Evolutionary conservation across 192 early-diverging fungal species (phyloP).

Genomic region (Podochytrium sp.): DNA sequence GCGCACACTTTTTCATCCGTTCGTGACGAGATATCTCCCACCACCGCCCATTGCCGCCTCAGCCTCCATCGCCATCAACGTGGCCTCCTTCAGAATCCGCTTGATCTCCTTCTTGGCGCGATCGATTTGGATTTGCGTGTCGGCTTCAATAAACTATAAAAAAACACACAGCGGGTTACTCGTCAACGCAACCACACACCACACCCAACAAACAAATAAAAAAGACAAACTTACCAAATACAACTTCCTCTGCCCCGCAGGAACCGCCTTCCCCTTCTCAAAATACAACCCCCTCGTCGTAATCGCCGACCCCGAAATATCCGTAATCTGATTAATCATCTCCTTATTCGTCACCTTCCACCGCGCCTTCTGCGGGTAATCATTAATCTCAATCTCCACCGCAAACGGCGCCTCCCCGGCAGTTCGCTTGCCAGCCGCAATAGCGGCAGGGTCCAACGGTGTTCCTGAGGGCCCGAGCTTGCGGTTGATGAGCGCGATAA

Average conservation of each 20-base stretch:
- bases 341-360: constrained; percentile 97
- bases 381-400: constrained; percentile 95
- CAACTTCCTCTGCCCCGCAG: constrained; percentile 83
- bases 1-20: constrained; percentile 23
- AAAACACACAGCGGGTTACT: not conserved
- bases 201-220: constrained; percentile 22
- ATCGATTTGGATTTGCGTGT: constrained; percentile 86
- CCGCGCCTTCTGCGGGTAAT: constrained; percentile 93
- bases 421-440: constrained; percentile 37
- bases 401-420: constrained; percentile 58
- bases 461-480: constrained; percentile 47
- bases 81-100: constrained; percentile 87
- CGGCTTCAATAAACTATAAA: constrained; percentile 84
- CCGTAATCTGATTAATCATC: constrained; percentile 89
- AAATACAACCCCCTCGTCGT: constrained; percentile 93
- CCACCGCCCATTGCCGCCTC: constrained; percentile 30
- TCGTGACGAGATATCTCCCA: constrained; percentile 26
- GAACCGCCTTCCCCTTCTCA: constrained; percentile 80
- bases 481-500: constrained; percentile 61
- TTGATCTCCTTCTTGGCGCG: constrained; percentile 93
- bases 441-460: constrained; percentile 12
- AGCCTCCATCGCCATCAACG: constrained; percentile 57
- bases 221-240: constrained; percentile 65
- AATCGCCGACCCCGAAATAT: constrained; percentile 92
- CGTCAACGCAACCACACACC: too few species aligned